Evolutionary conservation across 139 green algal species (phyloP), one percentile per base, ranked within the genome.

Genomic region (Chlorella sorokiniana): DNA sequence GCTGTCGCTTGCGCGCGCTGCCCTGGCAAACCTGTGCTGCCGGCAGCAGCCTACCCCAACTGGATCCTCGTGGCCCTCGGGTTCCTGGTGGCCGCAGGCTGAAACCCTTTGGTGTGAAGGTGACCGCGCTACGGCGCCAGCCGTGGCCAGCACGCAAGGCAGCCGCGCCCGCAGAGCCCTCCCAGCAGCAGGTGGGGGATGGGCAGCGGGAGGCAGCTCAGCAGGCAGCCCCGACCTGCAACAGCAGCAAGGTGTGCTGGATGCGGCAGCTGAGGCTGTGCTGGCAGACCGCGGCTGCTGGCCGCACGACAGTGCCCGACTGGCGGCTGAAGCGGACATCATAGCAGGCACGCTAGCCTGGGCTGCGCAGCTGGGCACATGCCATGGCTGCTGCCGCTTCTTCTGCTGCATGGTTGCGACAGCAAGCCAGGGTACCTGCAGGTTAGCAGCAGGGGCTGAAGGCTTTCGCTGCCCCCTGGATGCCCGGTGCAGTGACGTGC

Each of bases 401-500:
- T 42, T 8, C 31, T 69, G 4, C 1, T 25, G 10, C 62, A 41
- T n/a, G n/a, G n/a, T n/a, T n/a, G n/a, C n/a, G n/a, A n/a, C n/a
- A n/a, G n/a, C n/a, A n/a, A n/a, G n/a, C n/a, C n/a, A n/a, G n/a
- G n/a, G n/a, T n/a, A 56, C 14, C 48, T 56, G 48, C 11, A 16
- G 48, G 48, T 56, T 56, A 16, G 14, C 48, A 56, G 48, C 48
- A 56, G 14, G 48, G 48, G 48, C 48, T 56, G 48, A 16, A 11
- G 16, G 48, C 16, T 11, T 54, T 23, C n/a, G 78, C 87, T n/a
- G 83, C 91, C 56, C 38, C 88, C 18, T 93, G 7, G 48, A 16
- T 56, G 48, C 14, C n/a, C n/a, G 5, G 41, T 38, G 62, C 90
- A 23, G 48, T 94, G 48, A 88, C 87, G 0, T 92, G 87, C 64